Evolutionary conservation across 2,329 filamentous ascomycete genomes (phyloP).

Genomic region (Monilinia vaccinii-corymbosi): DNA sequence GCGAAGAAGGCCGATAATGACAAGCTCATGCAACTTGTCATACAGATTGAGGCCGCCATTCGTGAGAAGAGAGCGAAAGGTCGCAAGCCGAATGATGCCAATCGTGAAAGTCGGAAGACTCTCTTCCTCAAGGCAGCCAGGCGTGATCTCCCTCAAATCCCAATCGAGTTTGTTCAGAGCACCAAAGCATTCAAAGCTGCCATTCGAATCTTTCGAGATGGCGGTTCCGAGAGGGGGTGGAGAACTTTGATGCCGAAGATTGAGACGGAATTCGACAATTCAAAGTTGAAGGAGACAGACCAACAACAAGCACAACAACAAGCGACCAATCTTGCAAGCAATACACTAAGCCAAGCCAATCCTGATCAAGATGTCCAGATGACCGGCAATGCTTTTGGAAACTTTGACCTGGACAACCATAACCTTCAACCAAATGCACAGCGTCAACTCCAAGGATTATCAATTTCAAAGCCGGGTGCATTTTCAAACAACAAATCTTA

Average conservation of each 20-base stretch:
- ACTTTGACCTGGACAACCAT: neutral
- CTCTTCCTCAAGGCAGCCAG: constrained; percentile 23
- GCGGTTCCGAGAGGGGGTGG: constrained; percentile 28
- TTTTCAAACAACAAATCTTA: neutral
- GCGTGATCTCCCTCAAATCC: constrained; percentile 24
- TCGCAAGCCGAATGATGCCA: constrained; percentile 21
- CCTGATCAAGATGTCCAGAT: neutral
- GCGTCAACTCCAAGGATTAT: neutral
- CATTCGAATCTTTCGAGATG: constrained; percentile 26
- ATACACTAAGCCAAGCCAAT: neutral
- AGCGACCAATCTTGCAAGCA: neutral
- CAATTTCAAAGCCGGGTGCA: neutral
- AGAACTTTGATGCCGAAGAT: constrained; percentile 28
- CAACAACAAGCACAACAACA: too few species aligned
- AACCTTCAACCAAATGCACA: neutral
- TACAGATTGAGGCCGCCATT: constrained; percentile 23
- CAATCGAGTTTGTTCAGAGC: constrained; percentile 20
- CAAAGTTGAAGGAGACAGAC: neutral
- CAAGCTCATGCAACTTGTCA: constrained; percentile 24
- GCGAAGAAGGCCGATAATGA: constrained; percentile 22
- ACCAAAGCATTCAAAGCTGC: constrained; percentile 25
- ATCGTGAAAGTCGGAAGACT: constrained; percentile 21
- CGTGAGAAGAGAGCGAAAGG: constrained; percentile 18
- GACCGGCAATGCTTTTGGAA: neutral
- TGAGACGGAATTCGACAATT: constrained; percentile 18